Evolutionary conservation across 768 basidiomycete species (phyloP).

Genomic region (Royoungia palumana): DNA sequence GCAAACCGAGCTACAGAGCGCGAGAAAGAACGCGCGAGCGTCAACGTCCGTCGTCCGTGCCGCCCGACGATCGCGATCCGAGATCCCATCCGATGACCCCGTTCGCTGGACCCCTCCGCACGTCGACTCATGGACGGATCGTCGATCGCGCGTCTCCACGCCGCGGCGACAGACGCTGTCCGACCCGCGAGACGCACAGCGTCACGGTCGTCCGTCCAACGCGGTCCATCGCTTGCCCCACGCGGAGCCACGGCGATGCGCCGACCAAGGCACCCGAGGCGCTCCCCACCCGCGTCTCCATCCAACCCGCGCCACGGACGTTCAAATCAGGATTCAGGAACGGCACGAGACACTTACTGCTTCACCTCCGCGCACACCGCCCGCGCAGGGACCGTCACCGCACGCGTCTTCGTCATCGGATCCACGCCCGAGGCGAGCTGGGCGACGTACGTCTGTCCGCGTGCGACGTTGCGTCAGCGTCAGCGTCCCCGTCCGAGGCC

Average conservation of each 20-base stretch:
- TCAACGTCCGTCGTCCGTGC: no score
- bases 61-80: background rate
- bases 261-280: background rate
- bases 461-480: background rate
- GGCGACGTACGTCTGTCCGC: conserved; percentile 39
- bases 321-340: background rate
- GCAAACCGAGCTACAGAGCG: no score
- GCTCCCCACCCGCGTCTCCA: no score
- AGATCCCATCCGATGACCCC: no score
- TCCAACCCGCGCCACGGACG: no score
- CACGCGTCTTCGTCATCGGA: conserved; percentile 25
- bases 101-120: no score
- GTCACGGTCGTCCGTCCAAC: background rate
- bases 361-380: conserved; percentile 24
- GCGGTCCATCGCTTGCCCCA: no score
- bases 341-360: conserved; percentile 32
- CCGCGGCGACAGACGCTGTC: no score
- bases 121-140: background rate
- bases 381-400: conserved; percentile 31
- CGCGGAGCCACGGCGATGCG: no score
- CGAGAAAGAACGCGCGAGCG: no score
- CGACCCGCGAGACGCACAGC: conserved; percentile 9
- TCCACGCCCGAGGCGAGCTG: conserved; percentile 45
- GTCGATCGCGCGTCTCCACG: background rate
- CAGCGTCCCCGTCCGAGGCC: background rate